phyloP scores from a whole-genome alignment of 768 basidiomycete genomes.

The Termitomyces sp. region DNA sequence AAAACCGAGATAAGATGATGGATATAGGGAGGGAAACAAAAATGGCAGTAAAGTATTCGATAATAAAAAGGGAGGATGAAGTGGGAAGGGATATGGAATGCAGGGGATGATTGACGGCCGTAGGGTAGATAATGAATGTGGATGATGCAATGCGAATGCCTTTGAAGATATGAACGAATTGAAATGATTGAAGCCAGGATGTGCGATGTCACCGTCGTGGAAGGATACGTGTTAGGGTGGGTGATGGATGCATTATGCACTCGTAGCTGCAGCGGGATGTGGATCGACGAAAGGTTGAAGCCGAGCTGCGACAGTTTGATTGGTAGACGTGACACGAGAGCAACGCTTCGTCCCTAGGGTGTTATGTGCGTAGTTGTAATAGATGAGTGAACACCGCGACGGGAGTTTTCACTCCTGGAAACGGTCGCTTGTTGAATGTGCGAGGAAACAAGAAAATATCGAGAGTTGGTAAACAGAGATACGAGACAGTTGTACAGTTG shows the following conservation, averaged over 20 bases:
- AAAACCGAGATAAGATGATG: constrained; percentile 4
- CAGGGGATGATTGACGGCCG: not conserved
- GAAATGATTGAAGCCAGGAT: constrained; percentile 4
- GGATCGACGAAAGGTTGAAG: not conserved
- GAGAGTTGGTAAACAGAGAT: constrained; percentile 3
- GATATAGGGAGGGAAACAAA: not conserved
- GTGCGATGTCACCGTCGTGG: not conserved
- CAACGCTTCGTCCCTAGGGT: not conserved
- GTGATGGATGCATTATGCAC: constrained; percentile 1
- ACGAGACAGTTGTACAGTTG: constrained; percentile 10
- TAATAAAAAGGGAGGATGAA: constrained; percentile 1
- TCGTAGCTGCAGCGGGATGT: constrained; percentile 1
- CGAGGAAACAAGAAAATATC: constrained; percentile 3
- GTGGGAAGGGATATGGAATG: constrained; percentile 2
- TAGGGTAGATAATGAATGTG: constrained; percentile 5
- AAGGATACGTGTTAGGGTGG: not conserved
- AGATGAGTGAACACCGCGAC: not conserved
- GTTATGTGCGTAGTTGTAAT: constrained; percentile 3
- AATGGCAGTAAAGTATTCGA: constrained; percentile 4
- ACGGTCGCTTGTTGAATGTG: constrained; percentile 5
- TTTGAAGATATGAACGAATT: constrained; percentile 5
- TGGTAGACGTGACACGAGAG: not conserved
- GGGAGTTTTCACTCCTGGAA: not conserved
- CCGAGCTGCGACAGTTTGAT: not conserved
- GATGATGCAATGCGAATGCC: constrained; percentile 6